A percentile compares a stretch with the other conserved stretches of the same genome.
phyloP scores from a whole-genome alignment of 1,284 basidiomycete species.

The Puccinia polysora region DNA sequence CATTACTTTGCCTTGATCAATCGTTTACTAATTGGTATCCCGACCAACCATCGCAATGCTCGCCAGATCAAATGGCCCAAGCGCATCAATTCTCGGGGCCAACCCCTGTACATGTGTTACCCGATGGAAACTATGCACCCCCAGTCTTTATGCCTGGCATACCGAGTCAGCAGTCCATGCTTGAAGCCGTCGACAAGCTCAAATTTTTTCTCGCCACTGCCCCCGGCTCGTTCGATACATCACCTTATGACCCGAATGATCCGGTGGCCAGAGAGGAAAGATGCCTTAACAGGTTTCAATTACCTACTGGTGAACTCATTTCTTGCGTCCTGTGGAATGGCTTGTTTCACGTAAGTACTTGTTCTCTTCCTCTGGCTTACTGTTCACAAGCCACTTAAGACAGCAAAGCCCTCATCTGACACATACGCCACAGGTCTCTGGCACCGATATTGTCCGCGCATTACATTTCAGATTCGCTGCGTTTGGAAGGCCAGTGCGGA shows the following conservation, averaged over 20 bases:
- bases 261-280: constrained; percentile 47
- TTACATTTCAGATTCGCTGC: constrained; percentile 84
- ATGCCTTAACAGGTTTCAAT: constrained; percentile 68
- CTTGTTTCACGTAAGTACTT: constrained; percentile 63
- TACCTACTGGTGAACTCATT: constrained; percentile 78
- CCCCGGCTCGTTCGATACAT: constrained; percentile 52
- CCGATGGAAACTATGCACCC: constrained; percentile 39
- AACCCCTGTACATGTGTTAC: constrained; percentile 42
- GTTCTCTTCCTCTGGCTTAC: neutral
- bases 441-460: constrained; percentile 62
- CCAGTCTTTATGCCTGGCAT: constrained; percentile 43
- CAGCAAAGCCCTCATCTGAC: neutral
- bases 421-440: constrained; percentile 21
- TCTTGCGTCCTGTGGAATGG: constrained; percentile 84
- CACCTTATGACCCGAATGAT: constrained; percentile 47
- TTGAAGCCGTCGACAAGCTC: constrained; percentile 61
- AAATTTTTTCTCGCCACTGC: constrained; percentile 81
- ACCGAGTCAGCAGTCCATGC: constrained; percentile 43
- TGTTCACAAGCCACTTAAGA: neutral
- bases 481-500: constrained; percentile 68
- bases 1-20: constrained; percentile 30
- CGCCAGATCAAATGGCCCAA: constrained; percentile 36
- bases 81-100: constrained; percentile 42
- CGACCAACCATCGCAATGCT: constrained; percentile 9
- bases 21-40: constrained; percentile 31